A percentile compares a stretch with the other conserved stretches of the same genome.
phyloP scores from a whole-genome alignment of 805 yeast species.

The Suhomyces sp. region DNA sequence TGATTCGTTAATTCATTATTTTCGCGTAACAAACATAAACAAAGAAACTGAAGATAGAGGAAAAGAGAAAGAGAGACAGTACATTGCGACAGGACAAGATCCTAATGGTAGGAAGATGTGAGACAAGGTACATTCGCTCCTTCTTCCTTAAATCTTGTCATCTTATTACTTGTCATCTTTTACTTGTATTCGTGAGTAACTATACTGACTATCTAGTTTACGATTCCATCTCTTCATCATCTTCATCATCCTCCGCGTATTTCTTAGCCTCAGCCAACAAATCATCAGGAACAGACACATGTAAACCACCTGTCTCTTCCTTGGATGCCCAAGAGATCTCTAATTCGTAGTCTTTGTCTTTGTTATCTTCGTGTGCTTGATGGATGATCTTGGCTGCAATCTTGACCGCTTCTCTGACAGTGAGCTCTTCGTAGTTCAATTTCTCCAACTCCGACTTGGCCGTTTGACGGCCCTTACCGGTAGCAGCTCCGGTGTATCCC shows the following conservation, averaged over 20 bases:
- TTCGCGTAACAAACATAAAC: neutral
- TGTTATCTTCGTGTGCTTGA: slow-evolving; percentile 94
- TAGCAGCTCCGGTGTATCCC: slow-evolving; percentile 97
- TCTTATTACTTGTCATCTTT: neutral
- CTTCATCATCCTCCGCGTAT: slow-evolving; percentile 82
- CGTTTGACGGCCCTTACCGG: slow-evolving; percentile 98
- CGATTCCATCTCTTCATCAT: slow-evolving; percentile 42
- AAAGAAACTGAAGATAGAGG: neutral
- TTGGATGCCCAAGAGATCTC: slow-evolving; percentile 87
- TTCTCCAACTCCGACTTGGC: slow-evolving; percentile 97
- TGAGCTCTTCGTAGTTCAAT: slow-evolving; percentile 65
- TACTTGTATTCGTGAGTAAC: neutral
- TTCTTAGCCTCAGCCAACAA: slow-evolving; percentile 78
- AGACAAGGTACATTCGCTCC: too few species aligned
- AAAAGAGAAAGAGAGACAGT: neutral
- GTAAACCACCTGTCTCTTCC: slow-evolving; percentile 75
- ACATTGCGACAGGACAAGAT: too few species aligned
- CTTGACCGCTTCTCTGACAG: slow-evolving; percentile 80
- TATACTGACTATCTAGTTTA: neutral
- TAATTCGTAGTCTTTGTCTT: slow-evolving; percentile 94
- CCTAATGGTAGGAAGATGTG: too few species aligned
- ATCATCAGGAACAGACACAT: slow-evolving; percentile 76
- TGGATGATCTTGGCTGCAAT: slow-evolving; percentile 93
- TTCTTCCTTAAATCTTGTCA: too few species aligned
- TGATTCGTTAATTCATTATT: neutral